A percentile compares a stretch with the other conserved stretches of the same genome.
Conservation (phyloP, 164 flowering plant species). For the Taxillus chinensis region DNA sequence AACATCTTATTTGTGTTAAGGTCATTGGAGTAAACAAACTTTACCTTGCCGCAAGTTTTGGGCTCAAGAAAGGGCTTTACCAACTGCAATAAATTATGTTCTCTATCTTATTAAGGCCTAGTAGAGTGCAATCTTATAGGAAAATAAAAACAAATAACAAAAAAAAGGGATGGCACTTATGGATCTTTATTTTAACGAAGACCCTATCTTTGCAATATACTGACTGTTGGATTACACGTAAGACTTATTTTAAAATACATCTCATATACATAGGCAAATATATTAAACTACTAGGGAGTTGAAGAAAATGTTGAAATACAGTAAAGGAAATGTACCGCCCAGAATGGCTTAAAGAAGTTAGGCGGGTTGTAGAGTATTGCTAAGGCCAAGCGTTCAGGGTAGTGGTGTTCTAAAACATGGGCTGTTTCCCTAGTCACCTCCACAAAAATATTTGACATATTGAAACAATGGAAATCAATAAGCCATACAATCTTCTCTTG, state of each 20-base stretch:
- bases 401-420: conserved; percentile 67
- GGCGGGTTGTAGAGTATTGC: conserved; percentile 87
- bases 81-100: conserved; percentile 32
- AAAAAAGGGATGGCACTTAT: no score
- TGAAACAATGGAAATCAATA: conserved; percentile 76
- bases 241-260: no score
- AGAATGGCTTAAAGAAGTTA: conserved; percentile 80
- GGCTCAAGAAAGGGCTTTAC: conserved; percentile 88
- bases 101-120: not conserved
- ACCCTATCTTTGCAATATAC: no score
- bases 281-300: no score
- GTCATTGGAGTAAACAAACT: conserved; percentile 76
- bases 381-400: conserved; percentile 83
- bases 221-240: no score
- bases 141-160: not conserved
- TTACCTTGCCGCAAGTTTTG: conserved; percentile 69
- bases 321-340: conserved; percentile 35
- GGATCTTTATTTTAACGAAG: no score
- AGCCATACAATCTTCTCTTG: conserved; percentile 97
- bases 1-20: conserved; percentile 45
- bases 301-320: no score
- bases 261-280: no score
- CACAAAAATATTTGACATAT: conserved; percentile 53
- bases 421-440: conserved; percentile 76
- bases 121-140: not conserved